Base-by-base conservation (phyloP, 2,329 filamentous ascomycete species). In the Leptographium wingfieldii region DNA sequence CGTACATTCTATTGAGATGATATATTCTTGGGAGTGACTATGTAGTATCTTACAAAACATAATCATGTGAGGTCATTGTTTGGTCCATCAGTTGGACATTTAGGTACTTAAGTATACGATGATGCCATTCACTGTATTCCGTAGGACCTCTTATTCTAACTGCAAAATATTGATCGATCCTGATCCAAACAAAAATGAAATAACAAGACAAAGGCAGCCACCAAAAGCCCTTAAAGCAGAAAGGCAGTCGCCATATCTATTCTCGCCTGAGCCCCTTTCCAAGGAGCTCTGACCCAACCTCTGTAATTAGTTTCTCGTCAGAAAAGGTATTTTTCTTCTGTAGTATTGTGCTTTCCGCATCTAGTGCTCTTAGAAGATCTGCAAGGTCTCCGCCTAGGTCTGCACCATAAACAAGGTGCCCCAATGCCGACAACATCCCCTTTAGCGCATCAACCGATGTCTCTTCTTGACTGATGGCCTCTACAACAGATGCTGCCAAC, bases 311-410 rank as follows among this genome's bases (percentile, higher is more conserved):
- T 57, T 76, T 73, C 70, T 87, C 79, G 14, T 78, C 73, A 1
- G 80, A 76, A 64, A 88, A 85, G 1, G 69, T 67, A 59, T 76
- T 75, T 62, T 77, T 77, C 72, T 86, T 90, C 1, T 68, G 74
- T 43, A 77, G 61, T 1, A 95, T 76, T 0, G 81, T 84, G 3
- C 81, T 81, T 38, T 79, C 76, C 0, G 90, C 88, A 69, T 92
- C 90, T 77, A 96, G 81, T 0, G 84, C 86, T 60, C 82, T 81
- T 64, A 91, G 79, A n/a, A 96, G 73, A 69, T 95, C 90, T 12
- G 85, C 77, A n/a, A 96, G 70, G 65, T 92, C 88, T 0, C 91
- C 88, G 35, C 87, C 82, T 43, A 83, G 68, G 5, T 84, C 81
- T 2, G 83, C 80, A 62, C 82, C 83, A 68, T 92, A 96, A 0